A percentile compares a stretch with the other conserved stretches of the same genome.
phyloP scores from a whole-genome alignment of 257 asterid species.

The Pogostemon cablin region DNA sequence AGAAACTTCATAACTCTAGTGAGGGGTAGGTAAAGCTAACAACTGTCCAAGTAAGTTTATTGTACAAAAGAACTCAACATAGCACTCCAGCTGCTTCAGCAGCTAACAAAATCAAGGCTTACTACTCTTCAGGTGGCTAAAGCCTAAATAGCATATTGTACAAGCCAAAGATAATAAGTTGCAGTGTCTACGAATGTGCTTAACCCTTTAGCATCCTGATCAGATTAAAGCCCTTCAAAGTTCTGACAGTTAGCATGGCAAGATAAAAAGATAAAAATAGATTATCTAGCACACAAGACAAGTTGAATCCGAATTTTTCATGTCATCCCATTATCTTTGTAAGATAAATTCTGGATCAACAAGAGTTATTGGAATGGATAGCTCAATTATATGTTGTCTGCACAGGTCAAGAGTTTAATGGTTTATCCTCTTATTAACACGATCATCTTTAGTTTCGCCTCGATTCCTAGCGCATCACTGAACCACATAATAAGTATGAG shows the following conservation, averaged over 20 bases:
- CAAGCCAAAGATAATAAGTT: background rate
- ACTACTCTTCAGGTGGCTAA: background rate
- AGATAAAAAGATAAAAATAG: too few species aligned
- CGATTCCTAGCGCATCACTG: conserved; percentile 21
- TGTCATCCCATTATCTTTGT: background rate
- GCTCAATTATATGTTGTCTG: background rate
- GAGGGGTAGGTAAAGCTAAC: background rate
- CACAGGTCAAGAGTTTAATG: too few species aligned
- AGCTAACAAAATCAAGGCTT: background rate
- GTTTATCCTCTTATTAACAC: background rate
- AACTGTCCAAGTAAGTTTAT: too few species aligned
- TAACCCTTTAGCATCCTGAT: too few species aligned
- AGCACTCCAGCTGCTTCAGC: background rate
- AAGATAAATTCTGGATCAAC: conserved; percentile 3
- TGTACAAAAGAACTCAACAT: background rate
- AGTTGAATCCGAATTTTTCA: background rate
- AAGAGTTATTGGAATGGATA: background rate
- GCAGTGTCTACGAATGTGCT: too few species aligned
- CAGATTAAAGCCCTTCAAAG: too few species aligned
- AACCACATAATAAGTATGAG: conserved; percentile 5
- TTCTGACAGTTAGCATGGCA: too few species aligned
- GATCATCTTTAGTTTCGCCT: background rate
- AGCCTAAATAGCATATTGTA: background rate
- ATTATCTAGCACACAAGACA: background rate
- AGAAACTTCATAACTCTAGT: background rate